Base-by-base conservation (phyloP, 2,329 filamentous ascomycete genomes). In the Penicillium brasilianum region DNA sequence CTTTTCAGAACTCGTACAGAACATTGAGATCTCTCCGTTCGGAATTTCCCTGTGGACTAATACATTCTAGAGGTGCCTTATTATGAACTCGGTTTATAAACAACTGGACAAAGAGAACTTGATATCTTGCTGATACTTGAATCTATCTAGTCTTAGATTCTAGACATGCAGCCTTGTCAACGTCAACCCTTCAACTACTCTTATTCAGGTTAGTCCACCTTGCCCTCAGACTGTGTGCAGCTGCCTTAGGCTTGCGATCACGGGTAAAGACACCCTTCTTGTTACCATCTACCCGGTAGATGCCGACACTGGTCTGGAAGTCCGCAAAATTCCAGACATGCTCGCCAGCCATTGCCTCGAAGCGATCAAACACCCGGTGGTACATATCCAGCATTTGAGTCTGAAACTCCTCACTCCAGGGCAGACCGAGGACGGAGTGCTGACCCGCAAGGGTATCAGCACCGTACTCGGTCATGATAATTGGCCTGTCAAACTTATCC, bases 361-460 rank as follows among this genome's bases (percentile, higher is more conserved):
- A 25, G 3, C 58, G 41, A 51, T 75, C 74, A 54, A 73, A 72
- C 4, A 76, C 73, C 2, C 70, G 63, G 36, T 73, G 71, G 16
- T 64, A 73, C 70, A 72, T 71, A 18, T 69, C 64, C 14, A 75
- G 55, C 20, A 73, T 50, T 8, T 54, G 11, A 0, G 58, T 54
- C 57, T 74, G 71, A 57, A 68, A 74, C 59, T 74, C 72, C 51
- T 75, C 72, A 22, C 67, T 71, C 71, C 71, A 74, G 2, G 68
- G 69, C 4, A 73, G 41, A 8, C 65, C 67, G 0, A 58, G 32
- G 0, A 71, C 59, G 3, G 72, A 62, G 55, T 75, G 72, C 18
- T 74, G 46, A 0, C 73, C 73, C 0, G 72, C 34, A 14, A 37
- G 34, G 34, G 34, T 37, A 37, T 37, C 34, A 1, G 34, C 34